Evolutionary conservation across 2,329 filamentous ascomycete species (phyloP).

Genomic region (Leptographium lundbergii): DNA sequence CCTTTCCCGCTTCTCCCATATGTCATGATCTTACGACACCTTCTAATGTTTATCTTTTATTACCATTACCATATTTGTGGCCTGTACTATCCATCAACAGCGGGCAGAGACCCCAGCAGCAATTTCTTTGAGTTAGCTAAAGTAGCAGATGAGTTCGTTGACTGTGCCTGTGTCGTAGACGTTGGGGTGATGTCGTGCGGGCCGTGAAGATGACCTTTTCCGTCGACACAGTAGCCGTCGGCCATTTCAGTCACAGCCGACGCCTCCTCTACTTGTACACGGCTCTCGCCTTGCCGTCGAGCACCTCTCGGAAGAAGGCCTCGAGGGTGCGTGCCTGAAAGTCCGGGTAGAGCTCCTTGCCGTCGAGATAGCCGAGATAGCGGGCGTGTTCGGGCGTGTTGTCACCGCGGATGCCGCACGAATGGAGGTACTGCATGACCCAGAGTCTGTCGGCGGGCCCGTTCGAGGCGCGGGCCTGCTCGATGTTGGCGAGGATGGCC

Average conservation of each 20-base stretch:
- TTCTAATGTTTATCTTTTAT: conserved; percentile 1
- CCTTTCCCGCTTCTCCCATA: background rate
- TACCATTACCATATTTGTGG: background rate
- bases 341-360: conserved; percentile 42
- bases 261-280: no score
- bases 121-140: background rate
- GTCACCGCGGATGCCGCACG: conserved; percentile 36
- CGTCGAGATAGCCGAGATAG: conserved; percentile 40
- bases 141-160: background rate
- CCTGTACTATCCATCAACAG: background rate
- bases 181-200: no score
- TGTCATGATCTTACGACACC: conserved; percentile 1
- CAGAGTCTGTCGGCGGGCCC: background rate
- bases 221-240: no score
- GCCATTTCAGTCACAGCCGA: no score
- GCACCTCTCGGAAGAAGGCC: background rate
- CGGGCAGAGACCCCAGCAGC: background rate
- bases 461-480: background rate
- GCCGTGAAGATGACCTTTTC: no score
- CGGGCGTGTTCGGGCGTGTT: conserved; percentile 38
- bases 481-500: background rate
- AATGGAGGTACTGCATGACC: conserved; percentile 27
- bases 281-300: no score
- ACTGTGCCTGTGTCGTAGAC: background rate
- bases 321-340: background rate